phyloP scores from a whole-genome alignment of 768 basidiomycete species.

The Cystobasidium tubakii region DNA sequence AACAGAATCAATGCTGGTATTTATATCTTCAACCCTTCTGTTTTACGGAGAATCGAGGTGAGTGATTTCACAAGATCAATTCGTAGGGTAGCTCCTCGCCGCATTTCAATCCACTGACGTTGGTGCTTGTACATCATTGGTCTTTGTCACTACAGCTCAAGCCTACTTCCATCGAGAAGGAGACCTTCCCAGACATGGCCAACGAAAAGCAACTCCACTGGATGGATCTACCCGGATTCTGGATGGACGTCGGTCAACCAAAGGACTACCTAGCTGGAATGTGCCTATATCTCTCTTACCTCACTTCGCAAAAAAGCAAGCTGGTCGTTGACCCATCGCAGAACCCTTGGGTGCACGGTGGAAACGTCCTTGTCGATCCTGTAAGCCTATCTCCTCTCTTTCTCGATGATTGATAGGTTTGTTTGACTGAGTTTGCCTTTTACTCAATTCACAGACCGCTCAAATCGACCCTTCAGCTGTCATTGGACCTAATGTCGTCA shows the following conservation, averaged over 20 bases:
- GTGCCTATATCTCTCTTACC: constrained; percentile 54
- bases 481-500: constrained; percentile 54
- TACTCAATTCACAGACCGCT: constrained; percentile 48
- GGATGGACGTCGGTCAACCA: constrained; percentile 56
- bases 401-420: too few species aligned
- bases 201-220: constrained; percentile 53
- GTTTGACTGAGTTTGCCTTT: too few species aligned
- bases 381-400: not conserved
- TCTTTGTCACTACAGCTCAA: constrained; percentile 51
- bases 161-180: constrained; percentile 55
- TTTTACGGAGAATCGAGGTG: constrained; percentile 54
- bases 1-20: constrained; percentile 56
- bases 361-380: constrained; percentile 54
- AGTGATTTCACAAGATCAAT: too few species aligned
- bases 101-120: too few species aligned
- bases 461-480: constrained; percentile 50
- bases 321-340: constrained; percentile 50
- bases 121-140: too few species aligned
- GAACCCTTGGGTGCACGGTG: constrained; percentile 52
- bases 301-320: constrained; percentile 50
- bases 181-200: constrained; percentile 54
- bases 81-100: too few species aligned
- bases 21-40: constrained; percentile 56
- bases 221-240: constrained; percentile 54
- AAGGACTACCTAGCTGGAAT: constrained; percentile 51